Evolutionary conservation across 2,329 filamentous ascomycete genomes (phyloP).

Genomic region (Colletotrichum cereale): DNA sequence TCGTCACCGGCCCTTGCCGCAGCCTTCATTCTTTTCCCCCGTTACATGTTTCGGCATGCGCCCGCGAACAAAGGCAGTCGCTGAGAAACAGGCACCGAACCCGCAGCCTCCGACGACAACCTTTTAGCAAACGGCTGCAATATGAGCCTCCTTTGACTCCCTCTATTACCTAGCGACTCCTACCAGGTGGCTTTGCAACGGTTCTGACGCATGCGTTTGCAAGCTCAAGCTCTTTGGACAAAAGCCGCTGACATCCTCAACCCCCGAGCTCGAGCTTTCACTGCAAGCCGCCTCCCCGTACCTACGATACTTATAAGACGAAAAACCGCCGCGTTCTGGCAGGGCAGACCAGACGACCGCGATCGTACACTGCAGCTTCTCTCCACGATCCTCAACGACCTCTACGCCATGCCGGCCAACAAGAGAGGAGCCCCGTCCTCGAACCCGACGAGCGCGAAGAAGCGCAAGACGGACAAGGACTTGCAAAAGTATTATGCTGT

Average conservation of each 20-base stretch:
- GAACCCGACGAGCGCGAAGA: constrained; percentile 50
- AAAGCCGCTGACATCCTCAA: constrained; percentile 16
- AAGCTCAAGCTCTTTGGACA: constrained; percentile 32
- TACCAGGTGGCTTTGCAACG: constrained; percentile 28
- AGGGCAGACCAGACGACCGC: constrained; percentile 7
- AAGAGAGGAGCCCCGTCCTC: constrained; percentile 32
- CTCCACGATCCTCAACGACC: constrained; percentile 4
- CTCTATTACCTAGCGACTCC: constrained; percentile 27
- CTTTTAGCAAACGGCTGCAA: constrained; percentile 7
- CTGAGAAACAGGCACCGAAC: constrained; percentile 21
- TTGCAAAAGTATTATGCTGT: constrained; percentile 74
- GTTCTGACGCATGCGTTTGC: constrained; percentile 31
- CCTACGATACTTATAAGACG: constrained; percentile 8
- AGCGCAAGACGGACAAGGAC: constrained; percentile 61
- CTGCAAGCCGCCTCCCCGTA: not conserved
- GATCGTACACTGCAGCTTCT: constrained; percentile 9
- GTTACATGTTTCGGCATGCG: constrained; percentile 34
- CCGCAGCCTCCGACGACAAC: constrained; percentile 4
- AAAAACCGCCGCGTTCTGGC: constrained; percentile 15
- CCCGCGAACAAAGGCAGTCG: constrained; percentile 26
- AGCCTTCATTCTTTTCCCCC: constrained; percentile 17
- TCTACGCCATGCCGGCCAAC: constrained; percentile 34
- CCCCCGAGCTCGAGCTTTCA: not conserved
- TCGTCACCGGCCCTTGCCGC: constrained; percentile 34
- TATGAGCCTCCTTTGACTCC: constrained; percentile 37